phyloP scores from a whole-genome alignment of 495 filamentous ascomycete species.

The Neurospora sp. region DNA sequence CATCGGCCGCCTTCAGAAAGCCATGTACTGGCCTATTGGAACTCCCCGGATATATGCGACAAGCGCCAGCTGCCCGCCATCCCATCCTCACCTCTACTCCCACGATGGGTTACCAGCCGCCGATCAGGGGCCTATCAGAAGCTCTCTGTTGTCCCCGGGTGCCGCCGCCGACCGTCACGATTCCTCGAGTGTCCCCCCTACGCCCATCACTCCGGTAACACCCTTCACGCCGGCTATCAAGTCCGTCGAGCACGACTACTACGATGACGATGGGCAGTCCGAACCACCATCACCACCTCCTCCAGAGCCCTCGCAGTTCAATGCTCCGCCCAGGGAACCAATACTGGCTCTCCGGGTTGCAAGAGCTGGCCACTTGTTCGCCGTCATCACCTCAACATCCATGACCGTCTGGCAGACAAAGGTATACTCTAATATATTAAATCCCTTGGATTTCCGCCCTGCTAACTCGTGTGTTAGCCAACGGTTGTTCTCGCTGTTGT shows the following conservation, averaged over 20 bases:
- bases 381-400: constrained; percentile 70
- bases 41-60: constrained; percentile 82
- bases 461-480: constrained; percentile 49
- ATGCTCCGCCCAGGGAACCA: constrained; percentile 36
- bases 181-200: constrained; percentile 20
- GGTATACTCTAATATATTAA: constrained; percentile 34
- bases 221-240: constrained; percentile 43
- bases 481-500: constrained; percentile 80
- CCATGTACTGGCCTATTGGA: constrained; percentile 97
- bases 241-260: constrained; percentile 40
- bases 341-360: constrained; percentile 71
- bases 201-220: constrained; percentile 34
- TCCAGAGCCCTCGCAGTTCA: constrained; percentile 1
- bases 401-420: constrained; percentile 93
- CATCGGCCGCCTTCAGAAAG: constrained; percentile 12
- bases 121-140: constrained; percentile 18
- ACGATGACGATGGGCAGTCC: constrained; percentile 20
- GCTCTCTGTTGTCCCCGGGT: constrained; percentile 17
- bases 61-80: constrained; percentile 44
- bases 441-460: neutral
- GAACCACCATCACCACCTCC: neutral
- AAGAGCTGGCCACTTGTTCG: constrained; percentile 77
- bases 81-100: constrained; percentile 27
- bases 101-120: constrained; percentile 30
- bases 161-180: constrained; percentile 14